These are phyloP conservation scores for Tylopilus subfusipes DNA, from an alignment of 768 basidiomycete species.

Conservation along the genomic window DNA sequence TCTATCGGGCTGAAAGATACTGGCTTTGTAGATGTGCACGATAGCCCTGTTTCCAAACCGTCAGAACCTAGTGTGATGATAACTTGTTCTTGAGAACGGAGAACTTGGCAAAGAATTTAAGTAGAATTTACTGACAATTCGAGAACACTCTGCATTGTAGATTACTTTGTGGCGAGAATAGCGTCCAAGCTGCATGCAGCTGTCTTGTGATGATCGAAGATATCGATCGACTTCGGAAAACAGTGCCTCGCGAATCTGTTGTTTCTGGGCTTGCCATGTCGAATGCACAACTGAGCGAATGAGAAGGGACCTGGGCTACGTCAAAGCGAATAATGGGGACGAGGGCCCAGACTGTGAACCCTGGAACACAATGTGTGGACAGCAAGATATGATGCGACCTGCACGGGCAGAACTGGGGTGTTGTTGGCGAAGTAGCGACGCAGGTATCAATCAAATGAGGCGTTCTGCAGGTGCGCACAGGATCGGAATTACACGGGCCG, in stretches of 20 bases:
- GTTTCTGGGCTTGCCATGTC: not conserved
- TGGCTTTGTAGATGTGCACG: too few species aligned
- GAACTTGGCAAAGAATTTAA: not conserved
- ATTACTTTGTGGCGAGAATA: not conserved
- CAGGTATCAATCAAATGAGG: not conserved
- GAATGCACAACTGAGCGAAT: not conserved
- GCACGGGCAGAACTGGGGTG: not conserved
- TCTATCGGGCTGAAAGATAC: too few species aligned
- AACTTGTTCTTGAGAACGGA: too few species aligned
- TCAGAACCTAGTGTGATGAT: too few species aligned
- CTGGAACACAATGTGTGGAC: not conserved
- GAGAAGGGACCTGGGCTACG: not conserved
- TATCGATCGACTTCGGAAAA: not conserved
- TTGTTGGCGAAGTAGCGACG: not conserved
- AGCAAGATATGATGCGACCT: not conserved
- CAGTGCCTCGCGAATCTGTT: not conserved
- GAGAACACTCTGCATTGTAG: not conserved
- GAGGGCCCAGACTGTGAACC: not conserved
- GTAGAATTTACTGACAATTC: not conserved
- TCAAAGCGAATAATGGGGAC: not conserved
- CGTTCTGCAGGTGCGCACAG: constrained; percentile 2
- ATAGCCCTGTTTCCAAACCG: too few species aligned
- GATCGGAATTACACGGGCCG: not conserved
- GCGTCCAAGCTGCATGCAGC: not conserved
- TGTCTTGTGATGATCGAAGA: not conserved